Base-by-base conservation (phyloP, 257 asterid species). In the Forsythia suspensa region DNA sequence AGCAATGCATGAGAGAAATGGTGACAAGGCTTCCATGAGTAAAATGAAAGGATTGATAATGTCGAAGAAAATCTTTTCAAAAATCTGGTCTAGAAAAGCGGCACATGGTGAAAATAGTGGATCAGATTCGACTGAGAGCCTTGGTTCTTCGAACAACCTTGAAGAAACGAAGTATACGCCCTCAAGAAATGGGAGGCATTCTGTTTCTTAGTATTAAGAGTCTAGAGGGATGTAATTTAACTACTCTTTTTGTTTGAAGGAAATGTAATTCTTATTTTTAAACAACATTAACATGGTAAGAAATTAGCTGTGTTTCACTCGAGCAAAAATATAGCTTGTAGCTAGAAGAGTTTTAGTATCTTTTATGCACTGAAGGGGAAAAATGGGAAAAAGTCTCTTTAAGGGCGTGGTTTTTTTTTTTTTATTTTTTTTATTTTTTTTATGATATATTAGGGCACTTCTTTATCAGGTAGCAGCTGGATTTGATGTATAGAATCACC, bases 111-210 rank as follows among this genome's bases (percentile, higher is more conserved):
- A 89, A 83, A 87, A 88, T 48, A 88, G 97, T 15, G 92, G 95
- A 29, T 90, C 94, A 1, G 97, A 92, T 82, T 90, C 96, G 37
- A 86, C 97, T 0, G 96, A 84, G 76, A 86, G 92, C 76, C 84
- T 85, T 55, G 88, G 87, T 67, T 88, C 89, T n/a, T 94, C 97
- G 16, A 78, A 86, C 13, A 91, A 84, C 75, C 83, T 86, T 1
- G 99, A 93, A n/a, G 99, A 93, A 48, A 87, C 80, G 2, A 95
- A 93, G 70, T 85, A 84, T 5, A 95, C 97, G 9, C 96, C 98
- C n/a, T 74, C 91, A 2, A 86, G 97, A 85, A 89, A 82, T 80
- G 97, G 87, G 74, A 91, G 97, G 87, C 92, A 83, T 73, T 93
- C 99, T 55, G 98, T 95, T 78, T 93, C 99, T 80, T 93, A 92